Evolutionary conservation across 2,329 filamentous ascomycete species (phyloP).

Genomic region (Fusarium sp.): DNA sequence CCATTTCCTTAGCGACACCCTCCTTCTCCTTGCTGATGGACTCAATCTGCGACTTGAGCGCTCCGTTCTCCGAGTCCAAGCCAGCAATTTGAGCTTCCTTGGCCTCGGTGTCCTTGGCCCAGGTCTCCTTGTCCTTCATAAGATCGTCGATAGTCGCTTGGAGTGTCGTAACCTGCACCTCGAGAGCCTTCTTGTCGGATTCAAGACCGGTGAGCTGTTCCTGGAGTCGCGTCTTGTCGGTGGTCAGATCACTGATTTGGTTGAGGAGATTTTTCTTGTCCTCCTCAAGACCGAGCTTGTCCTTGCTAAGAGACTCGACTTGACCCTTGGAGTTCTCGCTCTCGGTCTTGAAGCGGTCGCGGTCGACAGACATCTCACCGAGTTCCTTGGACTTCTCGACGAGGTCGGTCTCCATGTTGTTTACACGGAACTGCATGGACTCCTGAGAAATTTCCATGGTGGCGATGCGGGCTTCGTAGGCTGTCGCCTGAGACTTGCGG

Average conservation of each 20-base stretch:
- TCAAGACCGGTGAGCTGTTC: conserved; percentile 38
- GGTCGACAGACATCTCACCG: conserved; percentile 41
- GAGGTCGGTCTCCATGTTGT: conserved; percentile 41
- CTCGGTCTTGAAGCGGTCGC: conserved; percentile 39
- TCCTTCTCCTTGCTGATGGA: conserved; percentile 43
- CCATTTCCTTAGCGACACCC: conserved; percentile 32
- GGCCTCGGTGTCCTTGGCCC: conserved; percentile 37
- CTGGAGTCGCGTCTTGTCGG: conserved; percentile 33
- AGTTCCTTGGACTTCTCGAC: conserved; percentile 41
- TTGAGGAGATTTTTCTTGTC: conserved; percentile 41
- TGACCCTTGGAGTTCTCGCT: conserved; percentile 33
- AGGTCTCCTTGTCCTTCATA: conserved; percentile 38
- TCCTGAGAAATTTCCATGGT: conserved; percentile 46
- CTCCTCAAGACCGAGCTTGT: conserved; percentile 37
- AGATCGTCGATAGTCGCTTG: conserved; percentile 40
- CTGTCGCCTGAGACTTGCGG: conserved; percentile 42
- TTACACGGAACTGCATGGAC: conserved; percentile 42
- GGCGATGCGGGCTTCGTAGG: conserved; percentile 43
- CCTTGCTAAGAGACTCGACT: conserved; percentile 37
- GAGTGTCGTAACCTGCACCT: conserved; percentile 34
- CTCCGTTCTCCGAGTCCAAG: conserved; percentile 38
- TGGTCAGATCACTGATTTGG: conserved; percentile 30
- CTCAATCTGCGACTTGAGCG: conserved; percentile 43
- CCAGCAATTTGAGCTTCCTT: conserved; percentile 41
- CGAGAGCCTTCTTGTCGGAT: conserved; percentile 40